Evolutionary conservation across 108 stramenopile species (phyloP).

Genomic region (Phaeodactylum tricornutum): DNA sequence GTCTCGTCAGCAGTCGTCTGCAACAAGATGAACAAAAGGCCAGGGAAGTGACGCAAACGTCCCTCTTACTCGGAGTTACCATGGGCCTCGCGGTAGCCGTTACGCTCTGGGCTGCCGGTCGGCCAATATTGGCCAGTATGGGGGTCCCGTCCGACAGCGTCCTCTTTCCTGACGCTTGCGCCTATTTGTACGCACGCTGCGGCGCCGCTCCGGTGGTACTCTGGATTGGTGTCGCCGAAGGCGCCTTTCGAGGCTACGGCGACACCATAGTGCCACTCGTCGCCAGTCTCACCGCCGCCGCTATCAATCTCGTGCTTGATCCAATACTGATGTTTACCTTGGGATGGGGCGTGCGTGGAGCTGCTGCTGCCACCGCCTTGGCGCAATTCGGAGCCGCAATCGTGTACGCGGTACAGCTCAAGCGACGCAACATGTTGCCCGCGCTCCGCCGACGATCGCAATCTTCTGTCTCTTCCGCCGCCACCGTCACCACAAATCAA

Average conservation of each 20-base stretch:
- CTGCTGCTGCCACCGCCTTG: slow-evolving; percentile 67
- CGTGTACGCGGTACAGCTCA: slow-evolving; percentile 24
- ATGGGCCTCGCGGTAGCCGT: slow-evolving; percentile 27
- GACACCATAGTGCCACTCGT: slow-evolving; percentile 59
- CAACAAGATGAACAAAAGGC: slow-evolving; percentile 7
- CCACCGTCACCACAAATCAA: not conserved
- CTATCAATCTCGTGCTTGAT: slow-evolving; percentile 59
- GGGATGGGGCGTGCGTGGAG: slow-evolving; percentile 49
- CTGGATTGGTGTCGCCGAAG: slow-evolving; percentile 55
- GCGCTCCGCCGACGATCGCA: not conserved
- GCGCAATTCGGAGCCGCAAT: slow-evolving; percentile 35
- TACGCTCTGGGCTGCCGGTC: slow-evolving; percentile 12
- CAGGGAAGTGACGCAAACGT: slow-evolving; percentile 18
- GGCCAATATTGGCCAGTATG: slow-evolving; percentile 45
- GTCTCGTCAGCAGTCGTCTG: slow-evolving; percentile 31
- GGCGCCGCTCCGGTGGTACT: slow-evolving; percentile 65
- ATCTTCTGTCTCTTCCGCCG: too few relatives aligned
- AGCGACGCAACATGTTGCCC: slow-evolving; percentile 28
- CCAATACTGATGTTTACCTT: slow-evolving; percentile 67
- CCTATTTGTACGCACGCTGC: slow-evolving; percentile 41
- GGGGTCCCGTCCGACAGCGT: slow-evolving; percentile 27
- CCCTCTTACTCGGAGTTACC: slow-evolving; percentile 22
- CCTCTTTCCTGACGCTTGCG: slow-evolving; percentile 26
- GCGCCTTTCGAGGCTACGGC: slow-evolving; percentile 65
- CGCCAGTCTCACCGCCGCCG: slow-evolving; percentile 39